Conservation (phyloP, 1,139 yeast species). For the Yamadazyma triangularis region DNA sequence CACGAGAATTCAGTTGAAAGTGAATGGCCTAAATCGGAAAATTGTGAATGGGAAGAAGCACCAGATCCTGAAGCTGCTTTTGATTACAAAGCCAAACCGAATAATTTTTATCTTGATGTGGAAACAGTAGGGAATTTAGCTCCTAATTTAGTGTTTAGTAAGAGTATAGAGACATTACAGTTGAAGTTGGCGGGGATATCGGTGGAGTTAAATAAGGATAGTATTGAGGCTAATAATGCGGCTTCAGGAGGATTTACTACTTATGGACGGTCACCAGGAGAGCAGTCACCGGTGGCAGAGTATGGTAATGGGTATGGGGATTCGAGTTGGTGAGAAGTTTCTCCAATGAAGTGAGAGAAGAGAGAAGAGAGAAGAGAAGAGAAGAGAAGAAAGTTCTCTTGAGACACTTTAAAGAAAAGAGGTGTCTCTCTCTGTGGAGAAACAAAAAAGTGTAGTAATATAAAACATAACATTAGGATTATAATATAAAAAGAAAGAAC, state of each 20-base stretch:
- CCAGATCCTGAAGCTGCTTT: constrained; percentile 85
- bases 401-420: too few relatives aligned
- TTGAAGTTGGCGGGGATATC: constrained; percentile 88
- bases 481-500: too few relatives aligned
- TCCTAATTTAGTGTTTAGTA: constrained; percentile 82
- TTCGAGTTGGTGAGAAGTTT: constrained; percentile 19
- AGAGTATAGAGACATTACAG: constrained; percentile 81
- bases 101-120: constrained; percentile 77
- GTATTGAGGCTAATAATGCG: constrained; percentile 45
- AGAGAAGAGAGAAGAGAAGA: too few relatives aligned
- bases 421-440: too few relatives aligned
- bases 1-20: constrained; percentile 81
- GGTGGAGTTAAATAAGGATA: constrained; percentile 67
- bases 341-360: too few relatives aligned
- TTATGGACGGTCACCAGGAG: constrained; percentile 45
- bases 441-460: too few relatives aligned
- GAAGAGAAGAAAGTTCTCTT: too few relatives aligned
- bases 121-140: constrained; percentile 89
- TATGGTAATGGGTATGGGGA: constrained; percentile 47
- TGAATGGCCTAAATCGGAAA: constrained; percentile 91
- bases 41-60: constrained; percentile 97
- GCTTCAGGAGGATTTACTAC: constrained; percentile 45
- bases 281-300: constrained; percentile 35
- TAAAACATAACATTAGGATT: too few relatives aligned
- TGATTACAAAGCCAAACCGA: constrained; percentile 80